Base-by-base conservation (phyloP, 2,329 filamentous ascomycete genomes). In the Xylaria multiplex region DNA sequence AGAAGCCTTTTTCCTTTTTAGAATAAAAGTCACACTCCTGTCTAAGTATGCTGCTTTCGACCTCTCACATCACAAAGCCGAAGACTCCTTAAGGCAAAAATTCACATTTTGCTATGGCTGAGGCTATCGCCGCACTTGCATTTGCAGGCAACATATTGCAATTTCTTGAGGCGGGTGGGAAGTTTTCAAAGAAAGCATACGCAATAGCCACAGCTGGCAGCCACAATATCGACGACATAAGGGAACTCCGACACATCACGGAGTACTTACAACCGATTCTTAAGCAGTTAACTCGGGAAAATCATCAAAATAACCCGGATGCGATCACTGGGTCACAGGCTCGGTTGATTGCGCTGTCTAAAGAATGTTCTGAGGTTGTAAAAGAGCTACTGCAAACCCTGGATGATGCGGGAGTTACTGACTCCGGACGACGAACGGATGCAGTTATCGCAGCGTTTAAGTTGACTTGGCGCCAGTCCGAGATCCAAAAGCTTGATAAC, bases 131-230 rank as follows among this genome's bases (percentile, higher is more conserved):
- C 9, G 11, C 35, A 9, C 19, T 54, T 42, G 52, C 35, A 13
- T 30, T 42, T n/a, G 22, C 37, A 30, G 35, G 22, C 22, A 43
- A 42, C 14, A 30, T 30, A 30, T 55, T 55, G 1, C 35, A 43
- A 43, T 42, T n/a, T 27, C 22, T n/a, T 22, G 19, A 42, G 35
- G 35, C 37, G 13, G 7, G 37, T 43, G 16, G 37, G 14, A 42
- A 43, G 53, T 55, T 27, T 35, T 54, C 37, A 16, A 54, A 9
- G n/a, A 54, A 16, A 11, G n/a, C 52, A 14, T 42, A 27, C 35
- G 19, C 52, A 8, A 42, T 42, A 42, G 19, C 35, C 32, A 40
- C 13, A 22, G 1, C 11, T 7, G 13, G n/a, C 35, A n/a, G 37
- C 16, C 37, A 27, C 22, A 43, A 13, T 16, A 22, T 55, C 24